Base-by-base conservation (phyloP, 192 early-diverging fungal species). In the Chytriomyces sp. region DNA sequence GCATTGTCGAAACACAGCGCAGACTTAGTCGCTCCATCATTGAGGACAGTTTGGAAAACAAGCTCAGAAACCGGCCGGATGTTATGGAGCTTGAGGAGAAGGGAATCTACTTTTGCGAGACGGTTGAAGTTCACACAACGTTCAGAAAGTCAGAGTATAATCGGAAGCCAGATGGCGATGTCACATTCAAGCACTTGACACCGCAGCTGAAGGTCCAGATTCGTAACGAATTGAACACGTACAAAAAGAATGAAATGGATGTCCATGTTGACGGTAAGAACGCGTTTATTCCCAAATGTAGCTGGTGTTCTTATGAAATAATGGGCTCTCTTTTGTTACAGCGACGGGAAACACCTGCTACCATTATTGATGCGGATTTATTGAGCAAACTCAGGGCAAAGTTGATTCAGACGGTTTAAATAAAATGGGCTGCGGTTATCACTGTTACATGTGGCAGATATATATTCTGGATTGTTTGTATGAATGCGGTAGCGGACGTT, bases 171-270 rank as follows among this genome's bases (percentile, higher is more conserved):
- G 92, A 95, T 82, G 81, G 87, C 3, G 88, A 93, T 59, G 86
- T 91, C 10, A 96, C 94, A 13, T 94, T 94, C 72, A 87, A 86
- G 64, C 90, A 92, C 64, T 80, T 99, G 1, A 97, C 96, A 5
- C 91, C 95, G 16, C 83, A 90, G 45, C 85, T 97, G 66, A 95
- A 95, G 49, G 91, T 93, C 72, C 82, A 84, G 74, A 98, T 99
- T 81, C 92, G 96, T 62, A 89, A 94, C 79, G 97, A 99, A 80
- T 82, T 99, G 66, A 99, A 99, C 84, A 89, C 93, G 66, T 99
- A 91, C 86, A 99, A 99, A 84, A 86, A 92, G 63, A 84, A 86
- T 47, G 96, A 98, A 77, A 97, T 99, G 96, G 80, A 85, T 20
- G 92, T 98, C 13, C 96, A 96, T 77, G 87, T 90, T 65, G 91